Percentiles rank a stretch among this genome's conserved stretches.
Evolutionary conservation across 306 rosid genomes (phyloP).

Genomic region (Dicorynia guianensis): DNA sequence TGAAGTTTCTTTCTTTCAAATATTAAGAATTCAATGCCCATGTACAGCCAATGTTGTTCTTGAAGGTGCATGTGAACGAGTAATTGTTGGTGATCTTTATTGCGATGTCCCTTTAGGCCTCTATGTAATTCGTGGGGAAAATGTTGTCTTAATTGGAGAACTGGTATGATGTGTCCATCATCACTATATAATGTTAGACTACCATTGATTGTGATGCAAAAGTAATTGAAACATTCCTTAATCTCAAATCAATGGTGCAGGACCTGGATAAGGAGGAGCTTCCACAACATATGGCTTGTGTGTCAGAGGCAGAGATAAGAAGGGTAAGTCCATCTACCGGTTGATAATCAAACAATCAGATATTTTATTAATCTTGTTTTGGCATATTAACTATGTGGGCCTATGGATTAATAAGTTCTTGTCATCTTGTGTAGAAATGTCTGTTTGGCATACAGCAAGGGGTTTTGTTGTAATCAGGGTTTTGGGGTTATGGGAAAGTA

Average conservation of each 20-base stretch:
- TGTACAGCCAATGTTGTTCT: constrained; percentile 87
- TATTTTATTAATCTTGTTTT: constrained; percentile 15
- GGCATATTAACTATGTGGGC: constrained; percentile 14
- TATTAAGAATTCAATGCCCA: constrained; percentile 5
- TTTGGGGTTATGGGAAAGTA: no score
- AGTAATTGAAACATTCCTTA: constrained; percentile 16
- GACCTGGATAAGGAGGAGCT: constrained; percentile 89
- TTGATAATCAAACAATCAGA: constrained; percentile 12
- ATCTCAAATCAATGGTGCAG: constrained; percentile 46
- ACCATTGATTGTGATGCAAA: neutral
- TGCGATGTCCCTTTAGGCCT: constrained; percentile 92
- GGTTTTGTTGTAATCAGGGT: no score
- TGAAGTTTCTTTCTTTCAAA: constrained; percentile 14
- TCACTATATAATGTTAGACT: constrained; percentile 24
- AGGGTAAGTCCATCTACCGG: constrained; percentile 54
- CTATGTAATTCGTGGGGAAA: constrained; percentile 90
- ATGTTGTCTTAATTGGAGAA: constrained; percentile 92
- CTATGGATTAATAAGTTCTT: constrained; percentile 7
- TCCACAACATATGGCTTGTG: constrained; percentile 84
- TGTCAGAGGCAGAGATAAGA: constrained; percentile 76
- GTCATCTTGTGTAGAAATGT: neutral
- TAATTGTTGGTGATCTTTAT: constrained; percentile 83
- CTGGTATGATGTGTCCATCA: constrained; percentile 62
- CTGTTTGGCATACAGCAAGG: constrained; percentile 10
- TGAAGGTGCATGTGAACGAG: constrained; percentile 89